phyloP scores from a whole-genome alignment of 2,329 filamentous ascomycete species.

The Hymenoscyphus infarciens region DNA sequence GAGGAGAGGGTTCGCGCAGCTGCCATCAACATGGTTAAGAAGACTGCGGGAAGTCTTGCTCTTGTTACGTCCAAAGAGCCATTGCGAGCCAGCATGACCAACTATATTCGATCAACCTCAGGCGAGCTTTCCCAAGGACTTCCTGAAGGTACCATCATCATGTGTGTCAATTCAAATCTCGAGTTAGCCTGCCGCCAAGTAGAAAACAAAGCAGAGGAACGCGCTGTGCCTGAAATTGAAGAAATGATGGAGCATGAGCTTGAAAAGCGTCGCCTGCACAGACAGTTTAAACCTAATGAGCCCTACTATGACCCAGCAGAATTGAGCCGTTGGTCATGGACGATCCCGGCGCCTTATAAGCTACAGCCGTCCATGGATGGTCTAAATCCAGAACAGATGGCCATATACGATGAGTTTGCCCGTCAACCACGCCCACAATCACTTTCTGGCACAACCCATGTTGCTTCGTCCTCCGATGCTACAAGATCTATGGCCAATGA shows the following conservation, averaged over 20 bases:
- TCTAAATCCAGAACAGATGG: constrained; percentile 86
- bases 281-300: constrained; percentile 71
- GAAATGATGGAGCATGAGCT: constrained; percentile 83
- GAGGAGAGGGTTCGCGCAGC: constrained; percentile 82
- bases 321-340: constrained; percentile 87
- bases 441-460: constrained; percentile 53
- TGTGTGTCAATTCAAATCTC: constrained; percentile 98
- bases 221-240: constrained; percentile 91
- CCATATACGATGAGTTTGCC: constrained; percentile 95
- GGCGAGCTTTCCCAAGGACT: constrained; percentile 71
- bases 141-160: constrained; percentile 91
- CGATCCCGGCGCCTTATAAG: constrained; percentile 91
- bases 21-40: constrained; percentile 91
- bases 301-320: constrained; percentile 74
- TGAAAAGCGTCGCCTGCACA: constrained; percentile 72
- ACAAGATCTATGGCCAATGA: constrained; percentile 61
- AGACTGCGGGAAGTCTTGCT: constrained; percentile 87
- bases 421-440: constrained; percentile 69
- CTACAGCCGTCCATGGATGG: constrained; percentile 68
- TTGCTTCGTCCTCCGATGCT: constrained; percentile 56
- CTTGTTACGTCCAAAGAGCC: constrained; percentile 98
- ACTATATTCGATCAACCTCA: constrained; percentile 78
- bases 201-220: constrained; percentile 91
- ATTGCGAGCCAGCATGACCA: constrained; percentile 91
- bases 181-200: constrained; percentile 91